Base-by-base conservation (phyloP, 2,329 filamentous ascomycete genomes). In the Clonostachys byssicola region DNA sequence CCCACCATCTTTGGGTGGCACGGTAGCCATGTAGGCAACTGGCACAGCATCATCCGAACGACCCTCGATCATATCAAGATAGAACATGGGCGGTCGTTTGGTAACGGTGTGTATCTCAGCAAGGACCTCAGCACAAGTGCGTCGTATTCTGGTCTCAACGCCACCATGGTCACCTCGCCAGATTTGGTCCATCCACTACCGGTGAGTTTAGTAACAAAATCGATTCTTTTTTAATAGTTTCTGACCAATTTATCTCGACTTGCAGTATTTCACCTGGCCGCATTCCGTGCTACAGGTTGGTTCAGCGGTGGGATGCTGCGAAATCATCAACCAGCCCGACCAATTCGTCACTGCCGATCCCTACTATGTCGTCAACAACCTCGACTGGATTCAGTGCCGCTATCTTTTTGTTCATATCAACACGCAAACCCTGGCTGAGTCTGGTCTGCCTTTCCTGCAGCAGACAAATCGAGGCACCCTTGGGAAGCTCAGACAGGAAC, bases 1-100 rank as follows among this genome's bases (percentile, higher is more conserved):
- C 86, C 88, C 0, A 92, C 89, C 0, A 64, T 96, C 2, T 90
- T 95, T 57, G 89, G 88, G 0, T 96, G 88, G 85, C 92, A 96
- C 61, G 92, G 91, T 6, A 95, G 89, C 57, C 62, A 68, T 0
- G 53, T 95, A 3, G 54, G 64, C 4, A 96, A 95, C 57, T 96
- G 92, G 92, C 92, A 96, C 64, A 88, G 85, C 56, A 96, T 96
- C 56, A 82, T 96, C 52, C 82, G 91, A 34, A 81, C 86, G 50
- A 91, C 92, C 0, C 71, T 96, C 6, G 81, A 95, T 60, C 96
- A 84, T 66, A 78, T 81, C 5, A 64, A 78, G 1, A 66, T 70
- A 0, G 40, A 61, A 0, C 68, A 92, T 60, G 92, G 91, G 1
- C 81, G 92, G 50, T 72, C 85, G 2, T 89, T 54, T 57, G 92